Conservation (phyloP, 768 basidiomycete species). For the Lactarius sanguifluus region DNA sequence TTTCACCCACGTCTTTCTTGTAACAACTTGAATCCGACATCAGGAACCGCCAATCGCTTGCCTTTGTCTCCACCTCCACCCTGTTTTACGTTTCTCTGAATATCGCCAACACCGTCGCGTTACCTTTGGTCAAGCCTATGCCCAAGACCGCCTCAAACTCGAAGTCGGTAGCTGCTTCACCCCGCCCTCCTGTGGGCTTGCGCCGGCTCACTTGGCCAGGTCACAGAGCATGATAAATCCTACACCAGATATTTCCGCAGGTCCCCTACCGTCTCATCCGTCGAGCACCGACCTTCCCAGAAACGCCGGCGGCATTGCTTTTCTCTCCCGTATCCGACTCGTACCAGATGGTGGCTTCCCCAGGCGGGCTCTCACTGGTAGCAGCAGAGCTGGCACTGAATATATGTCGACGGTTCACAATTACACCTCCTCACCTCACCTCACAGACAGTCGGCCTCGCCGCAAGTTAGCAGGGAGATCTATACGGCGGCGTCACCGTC, state of each 20-base stretch:
- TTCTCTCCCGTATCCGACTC: too few species aligned
- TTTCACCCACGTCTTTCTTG: conserved; percentile 67
- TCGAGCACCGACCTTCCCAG: conserved; percentile 43
- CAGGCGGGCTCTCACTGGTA: too few species aligned
- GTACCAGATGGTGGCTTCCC: too few species aligned
- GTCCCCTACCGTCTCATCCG: too few species aligned
- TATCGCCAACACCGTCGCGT: neutral
- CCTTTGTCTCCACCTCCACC: conserved; percentile 43
- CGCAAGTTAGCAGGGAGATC: too few species aligned
- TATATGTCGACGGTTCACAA: too few species aligned
- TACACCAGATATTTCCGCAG: too few species aligned
- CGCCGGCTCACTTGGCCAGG: conserved; percentile 34
- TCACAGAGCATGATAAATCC: too few species aligned
- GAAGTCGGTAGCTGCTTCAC: neutral
- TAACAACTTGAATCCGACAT: conserved; percentile 45
- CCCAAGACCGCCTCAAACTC: neutral
- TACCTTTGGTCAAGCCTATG: conserved; percentile 38
- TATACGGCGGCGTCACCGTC: too few species aligned
- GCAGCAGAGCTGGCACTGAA: conserved; percentile 53
- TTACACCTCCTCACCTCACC: too few species aligned
- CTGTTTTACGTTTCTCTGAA: neutral
- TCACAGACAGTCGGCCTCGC: too few species aligned
- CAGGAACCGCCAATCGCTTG: conserved; percentile 78
- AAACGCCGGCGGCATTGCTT: conserved; percentile 31
- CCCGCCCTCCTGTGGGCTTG: conserved; percentile 40